Evolutionary conservation across 1,139 yeast species (phyloP), one percentile per base, ranked within the genome.

Genomic region (Blastobotrys raffinosifermentans): DNA sequence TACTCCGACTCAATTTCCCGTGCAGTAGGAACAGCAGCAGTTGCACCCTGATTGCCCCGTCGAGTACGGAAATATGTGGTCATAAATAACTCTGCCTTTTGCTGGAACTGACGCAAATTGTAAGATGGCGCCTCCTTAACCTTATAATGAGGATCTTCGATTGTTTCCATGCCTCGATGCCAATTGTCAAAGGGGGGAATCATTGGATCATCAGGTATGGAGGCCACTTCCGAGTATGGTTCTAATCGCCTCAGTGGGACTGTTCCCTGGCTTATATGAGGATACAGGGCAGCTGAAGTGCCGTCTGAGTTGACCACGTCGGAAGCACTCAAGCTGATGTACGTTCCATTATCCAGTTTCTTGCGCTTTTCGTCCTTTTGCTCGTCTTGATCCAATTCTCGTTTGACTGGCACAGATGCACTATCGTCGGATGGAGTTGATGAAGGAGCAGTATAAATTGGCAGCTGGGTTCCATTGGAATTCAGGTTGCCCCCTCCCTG

Each of bases 81-180:
- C 29, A 50, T 47, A 54, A 80, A 81, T 15, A 69, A 64, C 19
- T 61, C 57, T 44, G 87, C 81, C 47, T 76, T 67, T 13, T 70
- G 60, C 43, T 71, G 71, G 54, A 87, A 87, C 43, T 83, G 80
- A 0, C 61, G 52, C 15, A 78, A 61, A 0, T 80, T 67, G 53
- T 82, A 85, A 39, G 72, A 67, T 21, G 75, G 68, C 11, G 80
- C 75, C 46, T 83, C 94, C 47, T 80, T 85, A 54, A 84, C 85
- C 3, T 44, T 44, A 2, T 25, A 25, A 20, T 20, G 19, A n/a
- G 30, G 31, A 19, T 45, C 50, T 23, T 48, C 48, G 29, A 9
- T 32, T 37, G 8, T 38, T 44, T 11, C 38, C 39, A n/a, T 41
- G 45, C 19, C 36, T n/a, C n/a, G n/a, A n/a, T n/a, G n/a, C n/a